Evolutionary conservation across 2,329 filamentous ascomycete species (phyloP), one percentile per base, ranked within the genome.

Genomic region (Verticillium longisporum): DNA sequence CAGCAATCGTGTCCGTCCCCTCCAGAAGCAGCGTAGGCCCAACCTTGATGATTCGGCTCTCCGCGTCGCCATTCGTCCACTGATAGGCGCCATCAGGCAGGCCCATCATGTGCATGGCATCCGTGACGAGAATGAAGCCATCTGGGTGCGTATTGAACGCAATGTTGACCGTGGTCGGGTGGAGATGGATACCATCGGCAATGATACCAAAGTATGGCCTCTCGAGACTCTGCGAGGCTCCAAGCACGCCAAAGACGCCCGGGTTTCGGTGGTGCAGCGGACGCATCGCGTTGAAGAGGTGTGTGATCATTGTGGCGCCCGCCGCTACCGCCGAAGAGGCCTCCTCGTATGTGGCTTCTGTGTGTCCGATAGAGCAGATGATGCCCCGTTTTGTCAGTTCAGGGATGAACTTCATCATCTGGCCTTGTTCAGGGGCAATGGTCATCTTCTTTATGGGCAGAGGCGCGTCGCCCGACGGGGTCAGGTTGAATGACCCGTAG

Each of bases 251-350:
- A 71, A 96, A 96, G 67, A 97, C 87, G 41, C 92, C 92, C 0
- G 93, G 92, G 74, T 97, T 92, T 61, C 93, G 89, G 79, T 97
- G 92, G 73, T 95, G 91, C 58, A 96, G 85, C 14, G 92, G 92
- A 1, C 88, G 84, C 92, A 97, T 97, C 32, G 92, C 92, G 72
- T 97, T 97, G 84, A 96, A 97, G 1, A 97, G 81, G 70, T 97
- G 92, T 0, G 92, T 97, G 66, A 97, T 90, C 91, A 96, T 96
- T 57, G 84, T 90, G 1, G 90, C 91, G 58, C 92, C 92, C 6
- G 86, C 82, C n/a, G 78, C 79, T 3, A 95, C 83, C 21, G 90
- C 90, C 4, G 78, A 76, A 4, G 88, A 86, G 1, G 90, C 91
- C 71, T 94, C 83, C 73, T 96, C 91, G 71, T 94, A 96, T 0